Evolutionary conservation across 306 rosid species (phyloP), one percentile per base, ranked within the genome.

Genomic region (Vigna unguiculata): DNA sequence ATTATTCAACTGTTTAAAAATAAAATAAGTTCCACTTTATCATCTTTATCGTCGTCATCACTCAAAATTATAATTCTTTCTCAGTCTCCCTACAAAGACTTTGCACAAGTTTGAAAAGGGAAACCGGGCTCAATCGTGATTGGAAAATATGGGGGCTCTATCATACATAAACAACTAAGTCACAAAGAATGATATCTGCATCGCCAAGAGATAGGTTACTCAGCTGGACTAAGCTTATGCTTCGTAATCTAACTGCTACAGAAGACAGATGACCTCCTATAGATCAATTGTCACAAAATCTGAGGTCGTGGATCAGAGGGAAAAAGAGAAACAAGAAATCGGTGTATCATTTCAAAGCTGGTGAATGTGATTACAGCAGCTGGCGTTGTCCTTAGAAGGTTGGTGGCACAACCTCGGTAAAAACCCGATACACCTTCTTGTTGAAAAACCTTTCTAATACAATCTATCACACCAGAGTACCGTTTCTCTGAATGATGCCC

Each of bases 311-410:
- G 88, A 86, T 87, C 91, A 22, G 90, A 81, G 38, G 96, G 90
- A 80, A 71, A 90, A 69, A 21, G 70, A 15, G 88, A 79, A 73
- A 87, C 91, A 69, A 92, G 97, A 85, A 84, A 92, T 2, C 97
- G 93, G 41, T 92, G 97, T 78, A 92, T 90, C 97, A 90, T 92
- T 77, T 92, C 97, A 78, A 92, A 90, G 87, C 97, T 92, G 71
- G 97, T 92, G 86, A 92, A 90, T 70, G 96, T 92, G 81, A 92
- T 92, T 30, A 82, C 91, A 20, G 96, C 97, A 40, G 97, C 96
- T 59, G 97, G 97, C 11, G 97, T 92, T 6, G 97, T 92, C 80
- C 97, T 86, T 63, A 92, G 62, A 86, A 90, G 97, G 85, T 92
- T 92, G 74, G 88, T 87, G 34, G 91, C 96, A 32, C 97, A 90